Conservation (phyloP, 1,284 basidiomycete genomes). For the Pseudozyma pruni region DNA sequence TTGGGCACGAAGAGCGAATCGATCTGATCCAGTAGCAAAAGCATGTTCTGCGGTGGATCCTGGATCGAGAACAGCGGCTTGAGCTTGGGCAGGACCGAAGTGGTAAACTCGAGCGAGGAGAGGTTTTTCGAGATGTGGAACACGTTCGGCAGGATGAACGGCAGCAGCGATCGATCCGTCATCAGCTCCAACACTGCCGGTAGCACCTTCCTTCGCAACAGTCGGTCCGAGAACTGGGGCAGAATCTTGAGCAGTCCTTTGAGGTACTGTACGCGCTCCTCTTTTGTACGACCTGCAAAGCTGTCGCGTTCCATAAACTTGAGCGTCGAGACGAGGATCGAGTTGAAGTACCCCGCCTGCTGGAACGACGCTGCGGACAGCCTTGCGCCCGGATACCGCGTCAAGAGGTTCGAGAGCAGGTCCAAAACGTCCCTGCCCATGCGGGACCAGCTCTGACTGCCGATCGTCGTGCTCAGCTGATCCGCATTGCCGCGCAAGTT, state of each 20-base stretch:
- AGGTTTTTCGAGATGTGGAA: conserved; percentile 86
- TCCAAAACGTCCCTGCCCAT: conserved; percentile 59
- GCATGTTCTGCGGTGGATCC: conserved; percentile 89
- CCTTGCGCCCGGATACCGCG: conserved; percentile 78
- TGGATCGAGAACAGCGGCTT: conserved; percentile 89
- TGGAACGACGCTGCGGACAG: conserved; percentile 83
- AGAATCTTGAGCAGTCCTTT: conserved; percentile 86
- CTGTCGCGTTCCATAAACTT: conserved; percentile 95
- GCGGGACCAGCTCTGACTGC: conserved; percentile 45
- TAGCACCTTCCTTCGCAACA: conserved; percentile 89
- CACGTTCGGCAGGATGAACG: conserved; percentile 98
- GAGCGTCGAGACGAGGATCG: conserved; percentile 93
- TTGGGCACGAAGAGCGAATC: conserved; percentile 83
- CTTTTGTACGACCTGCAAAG: conserved; percentile 90
- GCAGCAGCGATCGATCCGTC: conserved; percentile 72
- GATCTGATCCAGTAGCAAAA: conserved; percentile 79
- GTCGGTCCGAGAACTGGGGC: conserved; percentile 84
- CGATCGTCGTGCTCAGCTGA: conserved; percentile 40
- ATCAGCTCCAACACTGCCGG: conserved; percentile 75
- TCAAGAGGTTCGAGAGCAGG: conserved; percentile 68
- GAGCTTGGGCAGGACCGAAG: conserved; percentile 83
- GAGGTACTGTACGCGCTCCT: conserved; percentile 91
- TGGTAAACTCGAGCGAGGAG: conserved; percentile 77
- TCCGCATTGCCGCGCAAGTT: conserved; percentile 83
- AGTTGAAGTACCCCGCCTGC: conserved; percentile 87